Evolutionary conservation across 306 rosid species (phyloP), one percentile per base, ranked within the genome.

Genomic region (Geum urbanum): DNA sequence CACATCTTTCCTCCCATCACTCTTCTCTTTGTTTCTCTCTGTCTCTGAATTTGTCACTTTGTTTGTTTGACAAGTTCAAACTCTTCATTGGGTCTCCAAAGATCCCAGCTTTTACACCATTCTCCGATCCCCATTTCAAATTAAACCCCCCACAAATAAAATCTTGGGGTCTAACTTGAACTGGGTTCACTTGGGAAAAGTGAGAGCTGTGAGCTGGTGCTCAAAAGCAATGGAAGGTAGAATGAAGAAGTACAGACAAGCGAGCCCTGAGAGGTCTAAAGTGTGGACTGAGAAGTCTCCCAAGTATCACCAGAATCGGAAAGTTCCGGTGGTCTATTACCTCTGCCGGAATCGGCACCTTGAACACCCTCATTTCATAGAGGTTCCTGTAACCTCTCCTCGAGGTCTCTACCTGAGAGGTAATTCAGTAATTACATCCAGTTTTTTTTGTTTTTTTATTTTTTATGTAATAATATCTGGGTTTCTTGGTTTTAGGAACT

Each of bases 351-450:
- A 92, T 57, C 84, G 98, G 69, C 96, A 88, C 76, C 88, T 92
- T 5, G 96, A 92, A 72, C 98, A 92, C 48, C 98, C 98, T 71
- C 98, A 92, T 81, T 92, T 92, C 89, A 88, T 92, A 96, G 98
- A 92, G 84, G 90, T 92, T 51, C 80, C 86, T 2, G 57, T 92
- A 46, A 77, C 88, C 12, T 92, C 98, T 52, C 78, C 90, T 5
- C 82, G 82, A 12, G 96, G 98, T 5, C 84, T 90, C 55, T 78
- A 66, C 73, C 79, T 92, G 83, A 86, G 92, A 90, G 98, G 98
- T 92, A 77, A 43, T 40, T 54, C 3, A 41, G 18, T 45, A 45
- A 11, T 54, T 54, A 20, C 35, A 9, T 27, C 32, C 2, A 27
- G 32, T 27, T 27, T 27, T 27, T 1, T 27, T 27, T 27, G 1